These are phyloP conservation scores for Yamadazyma phyllophila DNA, from an alignment of 805 yeast species.

Conservation along the genomic window DNA sequence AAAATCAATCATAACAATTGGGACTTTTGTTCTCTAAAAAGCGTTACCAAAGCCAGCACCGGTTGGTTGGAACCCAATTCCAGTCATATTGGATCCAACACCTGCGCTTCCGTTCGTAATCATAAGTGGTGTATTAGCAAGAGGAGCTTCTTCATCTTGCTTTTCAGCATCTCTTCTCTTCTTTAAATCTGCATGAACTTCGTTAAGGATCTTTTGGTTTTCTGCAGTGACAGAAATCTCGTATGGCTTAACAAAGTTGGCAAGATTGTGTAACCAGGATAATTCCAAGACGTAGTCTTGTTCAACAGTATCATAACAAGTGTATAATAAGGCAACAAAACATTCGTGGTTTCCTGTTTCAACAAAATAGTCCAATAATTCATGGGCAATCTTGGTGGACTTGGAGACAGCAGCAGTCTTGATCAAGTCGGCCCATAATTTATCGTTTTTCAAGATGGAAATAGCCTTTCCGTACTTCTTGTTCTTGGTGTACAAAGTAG, in stretches of 20 bases:
- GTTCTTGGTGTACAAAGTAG: slow-evolving; percentile 87
- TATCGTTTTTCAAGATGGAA: slow-evolving; percentile 84
- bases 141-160: slow-evolving; percentile 44
- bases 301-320: slow-evolving; percentile 76
- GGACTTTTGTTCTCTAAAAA: slow-evolving; percentile 3
- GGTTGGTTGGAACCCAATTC: slow-evolving; percentile 65
- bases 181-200: slow-evolving; percentile 66
- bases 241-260: slow-evolving; percentile 88
- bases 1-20: not conserved
- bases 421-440: slow-evolving; percentile 92
- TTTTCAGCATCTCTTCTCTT: slow-evolving; percentile 62
- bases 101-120: slow-evolving; percentile 66
- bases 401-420: slow-evolving; percentile 85
- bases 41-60: slow-evolving; percentile 68
- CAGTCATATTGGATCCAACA: slow-evolving; percentile 33
- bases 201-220: slow-evolving; percentile 63
- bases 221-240: slow-evolving; percentile 82
- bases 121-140: slow-evolving; percentile 67
- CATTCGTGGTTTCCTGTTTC: slow-evolving; percentile 97
- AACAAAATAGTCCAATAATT: slow-evolving; percentile 84
- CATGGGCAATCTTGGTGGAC: slow-evolving; percentile 81
- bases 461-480: slow-evolving; percentile 92
- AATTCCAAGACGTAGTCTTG: slow-evolving; percentile 85
- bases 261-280: slow-evolving; percentile 85
- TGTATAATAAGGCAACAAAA: slow-evolving; percentile 82